A percentile compares a stretch with the other conserved stretches of the same genome.
Conservation (phyloP, 1,284 basidiomycete genomes). For the Naganishia sp. region DNA sequence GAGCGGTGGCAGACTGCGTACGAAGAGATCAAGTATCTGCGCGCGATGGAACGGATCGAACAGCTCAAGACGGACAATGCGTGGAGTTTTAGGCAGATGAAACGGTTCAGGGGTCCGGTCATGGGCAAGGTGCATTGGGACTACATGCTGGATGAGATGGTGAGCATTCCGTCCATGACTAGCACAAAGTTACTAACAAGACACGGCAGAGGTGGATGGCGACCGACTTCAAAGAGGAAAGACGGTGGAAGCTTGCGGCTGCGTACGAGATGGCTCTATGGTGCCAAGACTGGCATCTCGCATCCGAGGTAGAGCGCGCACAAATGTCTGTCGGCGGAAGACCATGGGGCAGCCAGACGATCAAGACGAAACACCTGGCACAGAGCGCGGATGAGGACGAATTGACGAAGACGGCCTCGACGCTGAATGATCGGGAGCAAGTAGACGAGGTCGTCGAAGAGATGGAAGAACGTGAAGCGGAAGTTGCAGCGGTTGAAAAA, state of each 20-base stretch:
- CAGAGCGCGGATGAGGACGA: constrained; percentile 29
- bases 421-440: constrained; percentile 33
- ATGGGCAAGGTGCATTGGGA: constrained; percentile 91
- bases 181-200: background rate
- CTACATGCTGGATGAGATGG: constrained; percentile 95
- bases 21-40: constrained; percentile 70
- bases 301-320: constrained; percentile 67
- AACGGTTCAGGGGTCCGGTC: constrained; percentile 83
- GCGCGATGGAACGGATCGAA: constrained; percentile 84
- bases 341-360: constrained; percentile 45
- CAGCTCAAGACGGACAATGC: constrained; percentile 73
- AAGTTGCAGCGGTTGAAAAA: constrained; percentile 27
- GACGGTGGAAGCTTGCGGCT: constrained; percentile 84
- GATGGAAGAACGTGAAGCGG: constrained; percentile 24
- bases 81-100: constrained; percentile 95
- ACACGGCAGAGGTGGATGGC: constrained; percentile 74
- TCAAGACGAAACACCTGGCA: constrained; percentile 30
- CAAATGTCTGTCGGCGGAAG: constrained; percentile 60
- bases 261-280: constrained; percentile 83
- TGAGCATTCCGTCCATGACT: constrained; percentile 50
- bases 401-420: constrained; percentile 34
- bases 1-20: constrained; percentile 65
- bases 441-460: constrained; percentile 41
- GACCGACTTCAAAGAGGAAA: constrained; percentile 89
- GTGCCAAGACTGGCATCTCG: constrained; percentile 83